These are phyloP conservation scores for Pseudogymnoascus sp. DNA, from an alignment of 2,329 filamentous ascomycete genomes.

Conservation along the genomic window DNA sequence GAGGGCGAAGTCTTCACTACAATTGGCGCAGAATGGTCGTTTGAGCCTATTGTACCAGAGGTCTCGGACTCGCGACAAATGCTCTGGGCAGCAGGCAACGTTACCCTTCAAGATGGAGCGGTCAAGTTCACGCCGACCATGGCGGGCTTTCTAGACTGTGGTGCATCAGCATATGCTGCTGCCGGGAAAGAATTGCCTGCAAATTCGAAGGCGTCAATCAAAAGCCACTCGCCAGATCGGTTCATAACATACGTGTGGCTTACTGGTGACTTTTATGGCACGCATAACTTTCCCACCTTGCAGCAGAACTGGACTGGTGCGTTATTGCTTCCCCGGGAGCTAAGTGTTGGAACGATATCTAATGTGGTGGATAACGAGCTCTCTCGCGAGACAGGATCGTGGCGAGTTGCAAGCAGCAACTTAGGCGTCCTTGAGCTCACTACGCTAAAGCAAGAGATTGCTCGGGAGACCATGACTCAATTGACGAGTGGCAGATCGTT, in stretches of 20 bases:
- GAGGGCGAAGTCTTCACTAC: conserved; percentile 34
- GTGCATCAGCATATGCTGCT: conserved; percentile 34
- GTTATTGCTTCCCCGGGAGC: conserved; percentile 34
- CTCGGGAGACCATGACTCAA: conserved; percentile 29
- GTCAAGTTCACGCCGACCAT: conserved; percentile 33
- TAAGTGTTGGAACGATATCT: conserved; percentile 32
- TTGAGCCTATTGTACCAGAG: conserved; percentile 31
- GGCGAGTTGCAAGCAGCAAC: conserved; percentile 28
- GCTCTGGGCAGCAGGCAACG: conserved; percentile 34
- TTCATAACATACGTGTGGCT: conserved; percentile 36
- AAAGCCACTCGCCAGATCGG: conserved; percentile 32
- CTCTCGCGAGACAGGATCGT: conserved; percentile 31
- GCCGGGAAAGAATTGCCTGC: conserved; percentile 34
- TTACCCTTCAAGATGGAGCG: conserved; percentile 23
- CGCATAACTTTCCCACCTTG: conserved; percentile 29
- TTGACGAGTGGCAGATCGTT: conserved; percentile 20
- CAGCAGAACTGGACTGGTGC: conserved; percentile 38
- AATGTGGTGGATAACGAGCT: conserved; percentile 35
- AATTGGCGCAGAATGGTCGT: conserved; percentile 35
- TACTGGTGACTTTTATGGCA: conserved; percentile 35
- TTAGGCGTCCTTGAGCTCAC: conserved; percentile 30
- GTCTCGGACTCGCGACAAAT: conserved; percentile 33
- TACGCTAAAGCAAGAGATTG: conserved; percentile 32
- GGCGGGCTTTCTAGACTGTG: conserved; percentile 35
- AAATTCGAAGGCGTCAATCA: conserved; percentile 30